Evolutionary conservation across 441 rosid species (phyloP).

Genomic region (Jatropha multifida): DNA sequence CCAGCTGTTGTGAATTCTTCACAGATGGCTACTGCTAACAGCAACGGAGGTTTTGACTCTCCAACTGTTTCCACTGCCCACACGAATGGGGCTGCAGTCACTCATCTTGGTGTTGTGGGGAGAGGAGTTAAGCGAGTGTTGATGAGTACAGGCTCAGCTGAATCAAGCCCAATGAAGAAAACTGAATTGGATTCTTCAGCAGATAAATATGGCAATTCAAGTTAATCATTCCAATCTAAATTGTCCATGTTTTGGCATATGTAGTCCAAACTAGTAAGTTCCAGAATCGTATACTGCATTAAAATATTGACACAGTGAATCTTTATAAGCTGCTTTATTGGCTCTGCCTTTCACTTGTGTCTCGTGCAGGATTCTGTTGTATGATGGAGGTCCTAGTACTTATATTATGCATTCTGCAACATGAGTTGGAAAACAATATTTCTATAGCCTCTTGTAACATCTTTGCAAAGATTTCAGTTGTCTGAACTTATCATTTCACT

Average conservation of each 20-base stretch:
- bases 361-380: too few species aligned
- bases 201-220: conserved; percentile 43
- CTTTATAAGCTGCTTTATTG: background rate
- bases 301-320: background rate
- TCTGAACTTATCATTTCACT: background rate
- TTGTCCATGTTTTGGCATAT: background rate
- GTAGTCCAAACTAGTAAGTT: conserved; percentile 4
- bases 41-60: conserved; percentile 54
- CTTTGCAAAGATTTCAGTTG: background rate
- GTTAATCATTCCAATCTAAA: conserved; percentile 25
- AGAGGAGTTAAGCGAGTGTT: conserved; percentile 90
- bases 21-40: conserved; percentile 46
- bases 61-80: conserved; percentile 78
- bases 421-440: background rate
- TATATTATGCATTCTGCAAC: background rate
- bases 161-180: conserved; percentile 60
- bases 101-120: conserved; percentile 85
- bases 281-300: background rate
- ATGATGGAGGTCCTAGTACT: background rate
- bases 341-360: background rate
- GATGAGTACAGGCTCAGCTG: conserved; percentile 42
- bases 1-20: conserved; percentile 54
- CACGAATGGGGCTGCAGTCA: conserved; percentile 61
- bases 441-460: background rate
- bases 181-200: conserved; percentile 41